Evolutionary conservation across 441 rosid species (phyloP), one percentile per base, ranked within the genome.

Genomic region (Raphanus hybrid): DNA sequence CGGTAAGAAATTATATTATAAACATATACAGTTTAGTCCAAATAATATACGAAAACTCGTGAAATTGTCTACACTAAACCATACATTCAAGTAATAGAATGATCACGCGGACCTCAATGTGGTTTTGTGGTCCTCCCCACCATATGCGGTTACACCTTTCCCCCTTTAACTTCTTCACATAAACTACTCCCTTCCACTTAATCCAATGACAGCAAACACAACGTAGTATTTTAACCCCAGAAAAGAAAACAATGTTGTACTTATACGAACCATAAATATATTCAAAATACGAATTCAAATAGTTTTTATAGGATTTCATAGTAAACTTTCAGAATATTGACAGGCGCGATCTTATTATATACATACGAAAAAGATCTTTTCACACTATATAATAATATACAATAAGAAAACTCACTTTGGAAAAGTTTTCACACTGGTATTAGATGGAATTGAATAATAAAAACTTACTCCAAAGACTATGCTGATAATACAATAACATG

Each of bases 81-180:
- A 70, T 70, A 63, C 39, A 76, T 26, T 15, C 20, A 58, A 41
- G 61, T 43, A 75, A 58, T 59, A 67, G 58, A 78, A 62, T 55
- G 63, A 85, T 81, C 45, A 78, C 73, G 81, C 81, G 77, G 57
- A 59, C 37, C 65, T 78, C 69, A 60, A n/a, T 73, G 77, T 78
- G 77, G 77, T 72, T 71, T 78, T 78, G 81, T 78, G 81, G 81
- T 78, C 81, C 81, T 78, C 77, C 73, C 77, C 77, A 78, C 69
- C 72, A 18, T 55, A 50, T 75, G 3, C 5, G 12, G 37, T 14
- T 45, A 35, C 4, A 6, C 54, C 68, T 16, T 48, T 39, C 64
- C 57, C 57, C 64, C 43, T 48, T 62, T 64, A 26, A 50, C 29
- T n/a, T 6, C 9, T 63, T 70, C 75, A 41, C 52, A 64, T 77